phyloP scores from a whole-genome alignment of 2,329 filamentous ascomycete species.

The Fusarium incarnatum region DNA sequence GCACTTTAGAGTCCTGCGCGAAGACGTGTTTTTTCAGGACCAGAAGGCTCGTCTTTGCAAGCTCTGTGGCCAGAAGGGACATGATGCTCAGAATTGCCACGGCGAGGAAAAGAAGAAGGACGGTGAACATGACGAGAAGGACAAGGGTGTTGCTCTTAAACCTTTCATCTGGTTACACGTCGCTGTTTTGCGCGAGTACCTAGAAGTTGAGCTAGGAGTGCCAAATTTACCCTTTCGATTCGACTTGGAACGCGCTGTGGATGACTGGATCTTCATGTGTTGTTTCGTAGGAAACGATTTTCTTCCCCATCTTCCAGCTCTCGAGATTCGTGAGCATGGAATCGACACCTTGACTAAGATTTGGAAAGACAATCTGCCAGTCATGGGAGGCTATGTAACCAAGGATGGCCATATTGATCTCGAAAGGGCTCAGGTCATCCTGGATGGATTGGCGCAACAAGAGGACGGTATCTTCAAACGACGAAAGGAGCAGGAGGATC shows the following conservation, averaged over 20 bases:
- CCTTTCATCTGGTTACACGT: slow-evolving; percentile 99
- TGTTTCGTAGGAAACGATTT: slow-evolving; percentile 99
- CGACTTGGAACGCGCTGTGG: slow-evolving; percentile 91
- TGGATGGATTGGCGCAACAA: slow-evolving; percentile 88
- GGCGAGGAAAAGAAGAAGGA: slow-evolving; percentile 82
- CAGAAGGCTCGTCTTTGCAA: slow-evolving; percentile 84
- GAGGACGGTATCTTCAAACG: slow-evolving; percentile 94
- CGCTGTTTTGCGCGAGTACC: slow-evolving; percentile 88
- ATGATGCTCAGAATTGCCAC: slow-evolving; percentile 86
- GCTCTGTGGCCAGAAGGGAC: slow-evolving; percentile 91
- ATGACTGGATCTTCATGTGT: slow-evolving; percentile 99
- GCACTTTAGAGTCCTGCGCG: slow-evolving; percentile 93
- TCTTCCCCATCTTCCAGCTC: slow-evolving; percentile 93
- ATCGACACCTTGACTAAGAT: slow-evolving; percentile 97
- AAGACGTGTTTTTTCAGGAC: slow-evolving; percentile 96
- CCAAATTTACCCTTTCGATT: slow-evolving; percentile 87
- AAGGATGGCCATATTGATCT: slow-evolving; percentile 95
- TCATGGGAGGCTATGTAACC: slow-evolving; percentile 95
- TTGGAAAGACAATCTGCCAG: slow-evolving; percentile 91
- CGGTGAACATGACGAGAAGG: slow-evolving; percentile 85
- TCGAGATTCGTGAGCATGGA: slow-evolving; percentile 96
- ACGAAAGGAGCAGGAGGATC: slow-evolving; percentile 86
- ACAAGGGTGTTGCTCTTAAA: slow-evolving; percentile 76
- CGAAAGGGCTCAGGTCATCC: slow-evolving; percentile 85
- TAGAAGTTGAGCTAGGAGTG: slow-evolving; percentile 88